Percentiles rank a stretch among this genome's conserved stretches.
Conservation (phyloP, 371 early-diverging fungal genomes). For the Mortierella sp. region DNA sequence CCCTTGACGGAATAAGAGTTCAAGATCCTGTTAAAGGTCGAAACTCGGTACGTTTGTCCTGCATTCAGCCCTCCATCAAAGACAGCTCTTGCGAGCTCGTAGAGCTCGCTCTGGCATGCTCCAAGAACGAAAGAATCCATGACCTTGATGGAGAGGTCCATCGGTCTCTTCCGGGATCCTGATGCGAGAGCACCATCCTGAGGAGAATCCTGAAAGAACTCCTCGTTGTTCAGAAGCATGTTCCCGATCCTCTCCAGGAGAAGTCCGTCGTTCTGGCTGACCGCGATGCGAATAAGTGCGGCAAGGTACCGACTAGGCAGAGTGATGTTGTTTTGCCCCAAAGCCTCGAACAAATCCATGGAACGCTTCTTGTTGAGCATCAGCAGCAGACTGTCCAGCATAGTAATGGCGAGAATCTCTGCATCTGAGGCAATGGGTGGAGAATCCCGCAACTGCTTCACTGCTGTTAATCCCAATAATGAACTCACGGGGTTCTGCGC, state of each 20-base stretch:
- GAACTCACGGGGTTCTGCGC: neutral
- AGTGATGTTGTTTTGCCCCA: conserved; percentile 13
- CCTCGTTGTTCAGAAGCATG: conserved; percentile 30
- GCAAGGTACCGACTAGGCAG: conserved; percentile 18
- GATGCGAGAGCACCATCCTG: neutral
- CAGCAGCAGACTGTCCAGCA: conserved; percentile 32
- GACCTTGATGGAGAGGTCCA: conserved; percentile 25
- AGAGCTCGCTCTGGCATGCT: conserved; percentile 33
- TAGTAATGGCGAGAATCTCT: conserved; percentile 18
- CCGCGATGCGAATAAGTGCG: conserved; percentile 26
- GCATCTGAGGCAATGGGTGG: conserved; percentile 5
- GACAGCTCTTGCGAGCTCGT: conserved; percentile 40
- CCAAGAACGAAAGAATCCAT: conserved; percentile 46
- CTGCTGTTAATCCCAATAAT: too few relatives aligned
- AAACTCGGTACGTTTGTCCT: conserved; percentile 29
- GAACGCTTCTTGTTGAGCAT: conserved; percentile 16
- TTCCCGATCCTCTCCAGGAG: conserved; percentile 40
- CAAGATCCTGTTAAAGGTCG: conserved; percentile 37
- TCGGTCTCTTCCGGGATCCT: conserved; percentile 21
- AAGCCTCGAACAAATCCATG: conserved; percentile 19
- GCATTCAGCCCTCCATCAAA: conserved; percentile 37
- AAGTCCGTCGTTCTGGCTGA: conserved; percentile 6
- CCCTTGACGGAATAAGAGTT: conserved; percentile 47
- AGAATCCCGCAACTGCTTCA: neutral
- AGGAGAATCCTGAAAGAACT: conserved; percentile 1